Evolutionary conservation across 179 eudicot genomes (phyloP).

Genomic region (Vitellaria paradoxa): DNA sequence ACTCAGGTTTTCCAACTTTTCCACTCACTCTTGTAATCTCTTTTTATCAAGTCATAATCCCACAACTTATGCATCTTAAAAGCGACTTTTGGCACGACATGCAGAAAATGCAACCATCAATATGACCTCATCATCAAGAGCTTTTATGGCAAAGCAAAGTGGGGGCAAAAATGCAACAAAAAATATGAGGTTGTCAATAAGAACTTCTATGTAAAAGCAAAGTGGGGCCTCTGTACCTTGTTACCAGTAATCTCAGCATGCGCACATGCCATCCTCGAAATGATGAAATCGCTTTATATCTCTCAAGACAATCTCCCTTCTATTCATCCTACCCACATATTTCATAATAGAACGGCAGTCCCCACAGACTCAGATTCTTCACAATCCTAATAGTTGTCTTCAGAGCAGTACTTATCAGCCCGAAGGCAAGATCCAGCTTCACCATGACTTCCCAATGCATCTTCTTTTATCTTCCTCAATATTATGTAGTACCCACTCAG

Average conservation of each 20-base stretch:
- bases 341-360: slow-evolving; percentile 35
- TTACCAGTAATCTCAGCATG: slow-evolving; percentile 35
- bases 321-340: slow-evolving; percentile 22
- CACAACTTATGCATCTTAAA: no score
- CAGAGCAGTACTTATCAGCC: slow-evolving; percentile 20
- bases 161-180: no score
- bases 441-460: slow-evolving; percentile 32
- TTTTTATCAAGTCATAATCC: no score
- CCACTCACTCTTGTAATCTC: no score
- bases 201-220: not conserved
- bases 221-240: not conserved
- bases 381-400: slow-evolving; percentile 22
- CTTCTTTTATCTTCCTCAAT: slow-evolving; percentile 37
- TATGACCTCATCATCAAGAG: no score
- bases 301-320: slow-evolving; percentile 29
- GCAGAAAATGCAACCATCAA: no score
- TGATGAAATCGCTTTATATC: slow-evolving; percentile 36
- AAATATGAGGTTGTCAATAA: not conserved
- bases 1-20: no score
- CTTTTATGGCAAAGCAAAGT: no score
- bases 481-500: slow-evolving; percentile 32
- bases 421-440: slow-evolving; percentile 38
- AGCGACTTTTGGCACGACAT: no score
- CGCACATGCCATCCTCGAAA: slow-evolving; percentile 26
- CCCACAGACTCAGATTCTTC: slow-evolving; percentile 32